Percentiles rank a stretch among this genome's conserved stretches.
Conservation (phyloP, 805 yeast genomes). For the Myxozyma kluyveri region DNA sequence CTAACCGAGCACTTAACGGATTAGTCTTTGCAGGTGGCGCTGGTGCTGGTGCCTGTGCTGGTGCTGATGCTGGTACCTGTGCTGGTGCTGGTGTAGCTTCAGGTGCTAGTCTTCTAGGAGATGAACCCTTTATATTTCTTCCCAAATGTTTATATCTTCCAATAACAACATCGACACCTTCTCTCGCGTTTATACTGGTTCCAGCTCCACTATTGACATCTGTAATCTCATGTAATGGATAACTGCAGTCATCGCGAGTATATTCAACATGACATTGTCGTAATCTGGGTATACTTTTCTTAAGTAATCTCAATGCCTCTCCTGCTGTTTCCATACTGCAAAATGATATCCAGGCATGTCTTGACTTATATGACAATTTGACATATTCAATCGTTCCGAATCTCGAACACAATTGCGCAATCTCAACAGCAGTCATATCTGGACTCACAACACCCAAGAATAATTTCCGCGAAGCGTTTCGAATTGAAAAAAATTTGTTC, state of each 20-base stretch:
- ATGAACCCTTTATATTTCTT: too few species aligned
- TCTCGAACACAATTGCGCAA: slow-evolving; percentile 18
- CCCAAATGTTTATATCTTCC: slow-evolving; percentile 24
- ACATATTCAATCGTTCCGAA: slow-evolving; percentile 27
- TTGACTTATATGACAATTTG: slow-evolving; percentile 25
- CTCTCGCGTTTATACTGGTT: slow-evolving; percentile 25
- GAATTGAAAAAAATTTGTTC: slow-evolving; percentile 3
- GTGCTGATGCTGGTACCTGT: too few species aligned
- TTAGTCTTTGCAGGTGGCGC: too few species aligned
- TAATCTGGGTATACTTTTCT: slow-evolving; percentile 15
- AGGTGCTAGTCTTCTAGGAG: too few species aligned
- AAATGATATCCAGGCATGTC: slow-evolving; percentile 26
- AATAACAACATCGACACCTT: slow-evolving; percentile 23
- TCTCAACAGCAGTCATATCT: slow-evolving; percentile 14
- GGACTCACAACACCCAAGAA: slow-evolving; percentile 19
- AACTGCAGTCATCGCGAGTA: slow-evolving; percentile 24
- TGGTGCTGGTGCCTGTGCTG: too few species aligned
- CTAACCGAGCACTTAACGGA: too few species aligned
- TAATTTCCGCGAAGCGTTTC: slow-evolving; percentile 20
- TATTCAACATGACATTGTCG: slow-evolving; percentile 20
- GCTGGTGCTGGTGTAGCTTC: too few species aligned
- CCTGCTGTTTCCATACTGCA: slow-evolving; percentile 25
- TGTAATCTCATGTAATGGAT: slow-evolving; percentile 19
- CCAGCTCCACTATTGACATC: too few species aligned
- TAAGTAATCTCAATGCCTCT: slow-evolving; percentile 21